Evolutionary conservation across 768 basidiomycete species (phyloP), one percentile per base, ranked within the genome.

Genomic region (Coprinopsis cinerea): DNA sequence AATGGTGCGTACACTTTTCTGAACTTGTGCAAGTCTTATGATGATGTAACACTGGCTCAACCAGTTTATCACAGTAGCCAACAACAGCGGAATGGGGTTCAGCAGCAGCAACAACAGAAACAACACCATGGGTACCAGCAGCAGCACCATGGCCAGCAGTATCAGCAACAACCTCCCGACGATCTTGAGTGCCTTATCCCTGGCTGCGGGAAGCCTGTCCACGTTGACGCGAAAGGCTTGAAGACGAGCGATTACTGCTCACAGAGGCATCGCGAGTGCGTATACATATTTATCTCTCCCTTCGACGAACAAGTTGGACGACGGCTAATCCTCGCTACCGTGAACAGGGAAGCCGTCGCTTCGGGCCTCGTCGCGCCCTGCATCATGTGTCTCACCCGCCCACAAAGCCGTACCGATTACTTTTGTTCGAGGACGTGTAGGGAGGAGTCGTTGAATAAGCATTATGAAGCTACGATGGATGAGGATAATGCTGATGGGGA

Each of bases 371-470:
- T 67, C 27, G 59, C 68, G 13, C 72, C 77, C 9, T 84, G 83
- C 54, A 82, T 85, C 57, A 78, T 84, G 79, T 85, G 83, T 57
- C 63, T 80, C 57, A 68, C 65, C 35, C 66, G 76, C 52, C 83
- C 83, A 18, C 82, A 85, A 60, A 74, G 76, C 49, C 71, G 71
- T 32, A 67, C 60, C 3, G 81, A 85, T 65, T 82, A 83, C 60
- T 85, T 85, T 60, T 85, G 83, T 56, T 71, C 77, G 15, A 64
- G 69, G 49, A 68, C 68, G 2, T 85, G 83, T 61, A 74, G 74
- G 56, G 78, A 82, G 39, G 75, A 82, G 55, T 78, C 82, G 35
- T 63, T 81, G 72, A 73, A 67, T 48, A 83, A 84, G 64, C 55
- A 61, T 44, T 53, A 27, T 49, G 59, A 43, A 15, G 20, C 44